Evolutionary conservation across 202 grass and related monocot genomes (phyloP).

Genomic region (Panicum virgatum): DNA sequence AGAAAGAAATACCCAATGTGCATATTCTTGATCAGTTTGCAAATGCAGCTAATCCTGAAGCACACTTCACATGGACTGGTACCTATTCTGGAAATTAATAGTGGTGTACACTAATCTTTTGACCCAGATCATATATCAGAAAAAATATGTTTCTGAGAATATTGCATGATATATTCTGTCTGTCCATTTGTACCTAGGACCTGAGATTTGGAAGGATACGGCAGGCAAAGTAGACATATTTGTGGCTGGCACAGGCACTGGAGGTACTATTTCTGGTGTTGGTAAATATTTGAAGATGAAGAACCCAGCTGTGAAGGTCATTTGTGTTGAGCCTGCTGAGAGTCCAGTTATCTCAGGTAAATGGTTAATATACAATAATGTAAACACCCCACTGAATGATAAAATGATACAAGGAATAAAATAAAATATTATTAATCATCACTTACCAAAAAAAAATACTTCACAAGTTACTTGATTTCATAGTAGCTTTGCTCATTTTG

Average conservation of each 20-base stretch:
- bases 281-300: conserved; percentile 52
- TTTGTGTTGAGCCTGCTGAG: conserved; percentile 83
- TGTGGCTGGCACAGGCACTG: conserved; percentile 40
- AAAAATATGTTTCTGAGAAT: no score
- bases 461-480: not conserved
- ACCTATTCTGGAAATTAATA: not conserved
- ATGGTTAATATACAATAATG: not conserved
- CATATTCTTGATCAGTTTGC: conserved; percentile 49
- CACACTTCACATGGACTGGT: conserved; percentile 56
- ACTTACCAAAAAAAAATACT: not conserved
- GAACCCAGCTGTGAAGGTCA: conserved; percentile 55
- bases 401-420: not conserved
- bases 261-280: conserved; percentile 45
- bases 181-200: conserved; percentile 30
- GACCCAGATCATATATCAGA: no score
- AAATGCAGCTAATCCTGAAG: conserved; percentile 52
- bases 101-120: not conserved
- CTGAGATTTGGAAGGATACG: conserved; percentile 55
- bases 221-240: conserved; percentile 31
- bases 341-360: conserved; percentile 85
- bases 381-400: not conserved
- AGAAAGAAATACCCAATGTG: conserved; percentile 37
- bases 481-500: not conserved
- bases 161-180: not conserved
- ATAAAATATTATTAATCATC: not conserved